phyloP scores from a whole-genome alignment of 352 stramenopile genomes.

The Phytophthora vignae region DNA sequence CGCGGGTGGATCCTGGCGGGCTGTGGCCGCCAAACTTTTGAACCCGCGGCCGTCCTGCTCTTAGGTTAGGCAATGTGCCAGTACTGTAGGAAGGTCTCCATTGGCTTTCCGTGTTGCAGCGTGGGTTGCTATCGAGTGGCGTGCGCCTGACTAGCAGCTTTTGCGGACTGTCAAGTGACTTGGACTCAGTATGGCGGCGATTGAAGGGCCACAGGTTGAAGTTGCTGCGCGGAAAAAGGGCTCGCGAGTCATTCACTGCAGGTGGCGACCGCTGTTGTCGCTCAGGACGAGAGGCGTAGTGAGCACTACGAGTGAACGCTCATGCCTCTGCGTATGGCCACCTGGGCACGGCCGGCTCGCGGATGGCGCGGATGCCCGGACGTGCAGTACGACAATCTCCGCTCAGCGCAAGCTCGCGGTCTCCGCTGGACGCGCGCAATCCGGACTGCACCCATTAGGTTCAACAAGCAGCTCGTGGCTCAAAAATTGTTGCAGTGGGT shows the following conservation, averaged over 20 bases:
- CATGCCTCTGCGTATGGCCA: too few species aligned
- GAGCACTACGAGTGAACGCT: too few species aligned
- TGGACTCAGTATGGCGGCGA: slow-evolving; percentile 4
- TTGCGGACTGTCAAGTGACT: slow-evolving; percentile 5
- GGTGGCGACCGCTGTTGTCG: neutral
- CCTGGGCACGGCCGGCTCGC: neutral
- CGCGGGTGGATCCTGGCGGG: too few species aligned
- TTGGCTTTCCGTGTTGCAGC: too few species aligned
- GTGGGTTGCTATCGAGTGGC: too few species aligned
- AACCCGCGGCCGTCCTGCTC: too few species aligned
- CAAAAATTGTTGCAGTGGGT: slow-evolving; percentile 10
- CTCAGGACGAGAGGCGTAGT: too few species aligned
- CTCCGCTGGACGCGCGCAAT: neutral
- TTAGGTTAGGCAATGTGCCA: slow-evolving; percentile 2
- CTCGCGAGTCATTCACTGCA: neutral
- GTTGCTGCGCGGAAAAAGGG: neutral
- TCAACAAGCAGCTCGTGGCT: slow-evolving; percentile 4
- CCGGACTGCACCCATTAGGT: slow-evolving; percentile 4
- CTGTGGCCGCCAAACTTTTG: too few species aligned
- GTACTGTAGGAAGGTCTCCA: neutral
- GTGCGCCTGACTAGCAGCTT: slow-evolving; percentile 4
- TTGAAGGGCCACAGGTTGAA: slow-evolving; percentile 10
- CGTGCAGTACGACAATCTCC: slow-evolving; percentile 18
- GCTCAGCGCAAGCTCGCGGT: too few species aligned
- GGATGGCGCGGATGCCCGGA: slow-evolving; percentile 1